Conservation (phyloP, 306 rosid genomes). For the Cucumis hystrix region DNA sequence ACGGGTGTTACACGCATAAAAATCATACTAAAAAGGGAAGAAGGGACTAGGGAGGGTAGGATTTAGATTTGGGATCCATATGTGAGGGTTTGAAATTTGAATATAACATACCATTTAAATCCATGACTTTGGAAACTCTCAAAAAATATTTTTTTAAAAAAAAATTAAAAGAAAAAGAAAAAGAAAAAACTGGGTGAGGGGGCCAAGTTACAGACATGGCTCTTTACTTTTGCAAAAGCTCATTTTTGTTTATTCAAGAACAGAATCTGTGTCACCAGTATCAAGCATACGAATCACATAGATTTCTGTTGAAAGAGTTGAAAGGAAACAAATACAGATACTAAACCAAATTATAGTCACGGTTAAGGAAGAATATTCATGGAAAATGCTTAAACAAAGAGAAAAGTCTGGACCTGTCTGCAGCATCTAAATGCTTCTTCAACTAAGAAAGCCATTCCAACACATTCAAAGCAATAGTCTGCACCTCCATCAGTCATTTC, state of each 20-base stretch:
- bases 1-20: no score
- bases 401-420: constrained; percentile 40
- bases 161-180: no score
- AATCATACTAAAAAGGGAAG: no score
- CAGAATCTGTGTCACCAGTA: no score
- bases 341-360: neutral
- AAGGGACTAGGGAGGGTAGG: neutral
- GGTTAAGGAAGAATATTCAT: neutral
- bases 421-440: constrained; percentile 71
- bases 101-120: neutral
- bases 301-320: neutral
- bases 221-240: no score
- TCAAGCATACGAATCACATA: no score
- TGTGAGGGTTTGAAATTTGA: neutral
- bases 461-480: constrained; percentile 83
- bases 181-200: no score
- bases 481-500: constrained; percentile 69
- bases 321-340: neutral
- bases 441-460: constrained; percentile 59
- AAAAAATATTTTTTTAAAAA: no score
- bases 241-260: no score
- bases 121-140: neutral
- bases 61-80: neutral
- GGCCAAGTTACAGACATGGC: no score
- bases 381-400: neutral